A percentile compares a stretch with the other conserved stretches of the same genome.
Conservation (phyloP, 2,329 filamentous ascomycete species). For the Pyricularia pennisetigena region DNA sequence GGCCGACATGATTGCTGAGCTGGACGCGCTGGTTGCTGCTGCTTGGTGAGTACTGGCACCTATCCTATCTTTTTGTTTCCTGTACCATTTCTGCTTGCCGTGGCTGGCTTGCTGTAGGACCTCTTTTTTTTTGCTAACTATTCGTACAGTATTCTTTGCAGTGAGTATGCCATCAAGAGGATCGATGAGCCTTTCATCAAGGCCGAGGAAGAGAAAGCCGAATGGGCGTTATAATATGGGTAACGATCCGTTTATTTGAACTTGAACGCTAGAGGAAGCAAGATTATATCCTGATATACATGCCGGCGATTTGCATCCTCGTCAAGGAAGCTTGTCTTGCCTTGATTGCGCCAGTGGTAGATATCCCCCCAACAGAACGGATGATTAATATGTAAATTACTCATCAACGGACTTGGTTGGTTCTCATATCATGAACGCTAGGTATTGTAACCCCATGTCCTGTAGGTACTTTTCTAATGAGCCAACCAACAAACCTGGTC, state of each 20-base stretch:
- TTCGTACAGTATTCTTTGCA: slow-evolving; percentile 68
- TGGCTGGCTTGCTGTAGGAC: neutral
- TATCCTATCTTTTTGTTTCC: slow-evolving; percentile 2
- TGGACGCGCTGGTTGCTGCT: slow-evolving; percentile 85
- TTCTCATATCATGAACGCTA: neutral
- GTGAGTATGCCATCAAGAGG: slow-evolving; percentile 87
- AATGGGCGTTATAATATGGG: slow-evolving; percentile 53
- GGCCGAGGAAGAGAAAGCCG: slow-evolving; percentile 59
- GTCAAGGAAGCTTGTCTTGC: neutral
- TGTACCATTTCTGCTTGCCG: neutral
- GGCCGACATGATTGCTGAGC: slow-evolving; percentile 75
- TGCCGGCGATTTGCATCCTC: neutral
- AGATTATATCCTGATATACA: neutral
- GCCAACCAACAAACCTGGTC: neutral
- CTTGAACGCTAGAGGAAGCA: neutral
- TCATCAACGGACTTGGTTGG: neutral
- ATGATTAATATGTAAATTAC: neutral
- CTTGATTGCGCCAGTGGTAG: neutral
- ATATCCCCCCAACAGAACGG: neutral
- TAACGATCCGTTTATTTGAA: neutral
- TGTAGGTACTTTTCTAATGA: neutral
- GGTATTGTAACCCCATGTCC: neutral
- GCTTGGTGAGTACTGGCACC: slow-evolving; percentile 55
- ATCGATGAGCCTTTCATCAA: slow-evolving; percentile 89
- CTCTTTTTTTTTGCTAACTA: slow-evolving; percentile 16